phyloP scores from a whole-genome alignment of 148 eudicot species.

The Pouteria glomerata region DNA sequence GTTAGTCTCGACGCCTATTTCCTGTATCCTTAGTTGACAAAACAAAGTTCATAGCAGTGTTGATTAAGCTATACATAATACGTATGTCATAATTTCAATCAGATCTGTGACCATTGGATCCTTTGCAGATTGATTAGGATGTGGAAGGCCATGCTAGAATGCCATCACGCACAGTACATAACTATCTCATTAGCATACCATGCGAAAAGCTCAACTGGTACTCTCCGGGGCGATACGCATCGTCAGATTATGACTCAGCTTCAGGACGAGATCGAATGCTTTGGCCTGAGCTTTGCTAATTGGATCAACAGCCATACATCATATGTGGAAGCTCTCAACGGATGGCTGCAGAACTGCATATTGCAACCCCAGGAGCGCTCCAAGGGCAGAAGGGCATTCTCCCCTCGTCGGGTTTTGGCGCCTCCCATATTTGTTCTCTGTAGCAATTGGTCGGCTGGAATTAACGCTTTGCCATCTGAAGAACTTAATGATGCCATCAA shows the following conservation, averaged over 20 bases:
- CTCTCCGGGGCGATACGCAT: conserved; percentile 45
- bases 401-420: conserved; percentile 69
- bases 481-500: conserved; percentile 73
- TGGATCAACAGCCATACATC: conserved; percentile 77
- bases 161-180: conserved; percentile 94
- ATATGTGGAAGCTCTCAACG: conserved; percentile 79
- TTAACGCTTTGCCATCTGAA: conserved; percentile 64
- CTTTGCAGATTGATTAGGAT: conserved; percentile 75
- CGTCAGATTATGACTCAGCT: conserved; percentile 62
- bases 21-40: neutral
- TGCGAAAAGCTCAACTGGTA: conserved; percentile 43
- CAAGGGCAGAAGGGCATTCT: conserved; percentile 57
- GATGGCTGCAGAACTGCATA: conserved; percentile 87
- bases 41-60: too few species aligned
- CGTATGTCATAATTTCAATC: too few species aligned
- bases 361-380: conserved; percentile 64
- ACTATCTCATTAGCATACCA: conserved; percentile 91
- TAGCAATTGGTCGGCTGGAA: conserved; percentile 81
- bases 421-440: conserved; percentile 78
- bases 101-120: neutral
- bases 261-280: conserved; percentile 78
- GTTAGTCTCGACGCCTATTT: neutral
- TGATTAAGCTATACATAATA: too few species aligned
- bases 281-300: conserved; percentile 79
- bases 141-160: conserved; percentile 98